These are phyloP conservation scores for Phytophthora multivora DNA, from an alignment of 352 stramenopile genomes.

Conservation along the genomic window DNA sequence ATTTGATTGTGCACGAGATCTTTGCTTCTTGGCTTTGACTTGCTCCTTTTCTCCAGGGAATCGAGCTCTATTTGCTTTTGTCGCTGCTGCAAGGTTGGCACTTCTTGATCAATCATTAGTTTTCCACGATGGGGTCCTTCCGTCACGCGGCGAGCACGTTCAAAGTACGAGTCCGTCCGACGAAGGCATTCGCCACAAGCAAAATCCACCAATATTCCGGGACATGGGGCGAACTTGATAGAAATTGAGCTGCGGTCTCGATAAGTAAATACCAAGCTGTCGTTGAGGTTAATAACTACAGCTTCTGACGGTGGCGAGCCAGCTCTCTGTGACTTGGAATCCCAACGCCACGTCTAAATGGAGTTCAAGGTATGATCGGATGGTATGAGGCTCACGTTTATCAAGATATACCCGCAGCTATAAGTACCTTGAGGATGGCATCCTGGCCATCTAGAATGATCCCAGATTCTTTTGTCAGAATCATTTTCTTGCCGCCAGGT, in stretches of 20 bases:
- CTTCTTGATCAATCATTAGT: slow-evolving; percentile 58
- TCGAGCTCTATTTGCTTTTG: slow-evolving; percentile 76
- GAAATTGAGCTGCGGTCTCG: slow-evolving; percentile 63
- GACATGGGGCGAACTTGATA: slow-evolving; percentile 63
- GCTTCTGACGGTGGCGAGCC: slow-evolving; percentile 59
- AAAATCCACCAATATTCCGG: slow-evolving; percentile 69
- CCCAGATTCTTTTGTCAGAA: slow-evolving; percentile 69
- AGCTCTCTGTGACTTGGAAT: slow-evolving; percentile 65
- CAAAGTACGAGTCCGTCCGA: slow-evolving; percentile 72
- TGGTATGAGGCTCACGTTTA: background rate
- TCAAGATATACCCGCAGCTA: background rate
- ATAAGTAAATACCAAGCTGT: slow-evolving; percentile 73
- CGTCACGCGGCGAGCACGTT: slow-evolving; percentile 46
- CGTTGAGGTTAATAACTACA: slow-evolving; percentile 76
- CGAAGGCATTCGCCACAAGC: slow-evolving; percentile 73
- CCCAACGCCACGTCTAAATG: slow-evolving; percentile 74
- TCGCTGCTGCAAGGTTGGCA: slow-evolving; percentile 64
- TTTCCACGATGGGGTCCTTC: slow-evolving; percentile 56
- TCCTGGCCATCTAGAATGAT: slow-evolving; percentile 59
- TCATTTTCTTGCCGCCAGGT: slow-evolving; percentile 58
- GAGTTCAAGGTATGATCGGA: background rate
- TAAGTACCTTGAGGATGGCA: slow-evolving; percentile 55
- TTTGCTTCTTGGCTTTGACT: slow-evolving; percentile 72
- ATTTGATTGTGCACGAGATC: slow-evolving; percentile 62
- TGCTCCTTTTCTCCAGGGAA: slow-evolving; percentile 73